These are phyloP conservation scores for Coniferiporia weirii DNA, from an alignment of 1,284 basidiomycete genomes.

Conservation along the genomic window DNA sequence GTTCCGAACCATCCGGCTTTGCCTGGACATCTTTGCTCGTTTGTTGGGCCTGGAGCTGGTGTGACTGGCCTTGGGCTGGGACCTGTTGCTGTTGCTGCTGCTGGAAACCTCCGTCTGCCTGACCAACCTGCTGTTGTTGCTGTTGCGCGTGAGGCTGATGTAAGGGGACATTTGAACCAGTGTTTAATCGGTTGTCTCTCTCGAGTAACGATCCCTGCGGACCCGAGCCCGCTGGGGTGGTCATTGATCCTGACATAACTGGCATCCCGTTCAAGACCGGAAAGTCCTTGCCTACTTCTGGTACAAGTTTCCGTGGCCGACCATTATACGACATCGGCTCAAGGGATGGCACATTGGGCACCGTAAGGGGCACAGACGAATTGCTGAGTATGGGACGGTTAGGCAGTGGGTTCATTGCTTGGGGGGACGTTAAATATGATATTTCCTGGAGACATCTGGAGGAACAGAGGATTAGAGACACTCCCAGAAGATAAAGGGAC, in stretches of 20 bases:
- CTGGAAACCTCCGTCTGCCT: slow-evolving; percentile 17
- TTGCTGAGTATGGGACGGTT: slow-evolving; percentile 74
- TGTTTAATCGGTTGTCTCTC: slow-evolving; percentile 40
- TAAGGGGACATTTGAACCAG: slow-evolving; percentile 20
- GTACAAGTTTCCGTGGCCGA: slow-evolving; percentile 70
- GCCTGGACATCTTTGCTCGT: slow-evolving; percentile 36
- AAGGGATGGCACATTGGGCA: slow-evolving; percentile 68
- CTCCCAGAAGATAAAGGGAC: background rate
- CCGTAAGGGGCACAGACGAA: slow-evolving; percentile 53
- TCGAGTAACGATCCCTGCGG: slow-evolving; percentile 45
- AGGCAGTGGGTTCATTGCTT: slow-evolving; percentile 95
- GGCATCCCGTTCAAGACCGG: slow-evolving; percentile 57
- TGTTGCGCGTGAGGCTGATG: slow-evolving; percentile 6
- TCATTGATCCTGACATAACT: slow-evolving; percentile 45
- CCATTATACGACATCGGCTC: slow-evolving; percentile 70
- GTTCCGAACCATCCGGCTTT: slow-evolving; percentile 44
- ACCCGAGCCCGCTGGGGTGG: slow-evolving; percentile 39
- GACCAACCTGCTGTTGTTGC: slow-evolving; percentile 24
- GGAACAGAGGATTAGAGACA: slow-evolving; percentile 8
- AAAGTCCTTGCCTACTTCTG: slow-evolving; percentile 71
- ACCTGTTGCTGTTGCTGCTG: slow-evolving; percentile 25
- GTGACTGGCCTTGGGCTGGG: slow-evolving; percentile 17
- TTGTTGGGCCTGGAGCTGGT: slow-evolving; percentile 26
- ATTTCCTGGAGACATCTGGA: slow-evolving; percentile 92
- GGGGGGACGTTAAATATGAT: slow-evolving; percentile 92